Percentiles rank a stretch among this genome's conserved stretches.
phyloP scores from a whole-genome alignment of 768 basidiomycete species.

The Scleroderma citrinum region DNA sequence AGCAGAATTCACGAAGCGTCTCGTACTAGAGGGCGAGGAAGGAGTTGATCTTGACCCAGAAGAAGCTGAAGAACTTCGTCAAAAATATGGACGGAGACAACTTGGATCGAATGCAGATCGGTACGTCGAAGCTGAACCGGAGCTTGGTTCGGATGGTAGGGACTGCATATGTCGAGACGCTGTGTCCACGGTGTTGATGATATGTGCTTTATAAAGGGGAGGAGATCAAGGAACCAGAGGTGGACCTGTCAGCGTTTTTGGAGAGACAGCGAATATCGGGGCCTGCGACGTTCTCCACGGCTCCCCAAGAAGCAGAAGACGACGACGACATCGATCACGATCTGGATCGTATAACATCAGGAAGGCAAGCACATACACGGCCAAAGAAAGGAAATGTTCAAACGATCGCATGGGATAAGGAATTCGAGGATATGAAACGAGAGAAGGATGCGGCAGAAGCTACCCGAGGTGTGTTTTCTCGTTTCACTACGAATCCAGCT shows the following conservation, averaged over 20 bases:
- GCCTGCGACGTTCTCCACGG: constrained; percentile 11
- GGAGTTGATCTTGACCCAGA: constrained; percentile 35
- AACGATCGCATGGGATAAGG: constrained; percentile 61
- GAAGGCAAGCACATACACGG: constrained; percentile 9
- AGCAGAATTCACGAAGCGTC: constrained; percentile 57
- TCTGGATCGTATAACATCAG: constrained; percentile 30
- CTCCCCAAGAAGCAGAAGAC: constrained; percentile 8
- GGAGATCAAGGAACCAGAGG: constrained; percentile 61
- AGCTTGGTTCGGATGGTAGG: constrained; percentile 65
- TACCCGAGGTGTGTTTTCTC: constrained; percentile 53
- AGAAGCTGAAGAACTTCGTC: constrained; percentile 40
- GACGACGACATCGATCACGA: neutral
- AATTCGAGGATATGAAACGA: constrained; percentile 56
- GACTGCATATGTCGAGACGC: neutral
- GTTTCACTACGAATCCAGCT: neutral
- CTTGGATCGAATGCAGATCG: constrained; percentile 69
- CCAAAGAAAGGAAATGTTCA: constrained; percentile 60
- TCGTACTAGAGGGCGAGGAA: constrained; percentile 56
- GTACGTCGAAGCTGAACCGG: constrained; percentile 64
- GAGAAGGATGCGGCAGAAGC: constrained; percentile 76
- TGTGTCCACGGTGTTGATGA: neutral
- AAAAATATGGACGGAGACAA: constrained; percentile 51
- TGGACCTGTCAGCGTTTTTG: constrained; percentile 64
- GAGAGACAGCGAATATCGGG: constrained; percentile 54
- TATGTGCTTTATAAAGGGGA: constrained; percentile 42